phyloP scores from a whole-genome alignment of 345 rosid genomes.

The Brassica napus region Da-Ae NC_063436.1:29132501-29133000 shows the following conservation, averaged over 20 bases:
- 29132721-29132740: constrained; percentile 75
- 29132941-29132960: constrained; percentile 7
- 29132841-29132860: constrained; percentile 79
- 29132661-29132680: background rate
- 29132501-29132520: constrained; percentile 89
- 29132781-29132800: constrained; percentile 65
- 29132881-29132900: constrained; percentile 74
- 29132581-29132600: constrained; percentile 1
- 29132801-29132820: constrained; percentile 77
- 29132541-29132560: constrained; percentile 89
- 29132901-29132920: constrained; percentile 67
- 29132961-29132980: background rate
- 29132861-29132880: constrained; percentile 71
- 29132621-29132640: too few relatives aligned
- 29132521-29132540: constrained; percentile 85
- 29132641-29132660: too few relatives aligned
- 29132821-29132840: constrained; percentile 72
- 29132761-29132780: constrained; percentile 74
- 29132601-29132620: background rate
- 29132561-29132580: constrained; percentile 57
- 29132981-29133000: constrained; percentile 1
- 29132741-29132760: constrained; percentile 80
- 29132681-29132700: constrained; percentile 26
- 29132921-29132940: constrained; percentile 29
- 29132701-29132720: constrained; percentile 98